A percentile compares a stretch with the other conserved stretches of the same genome.
Evolutionary conservation across 1,284 basidiomycete genomes (phyloP).

Genomic region (Meira nashicola): DNA sequence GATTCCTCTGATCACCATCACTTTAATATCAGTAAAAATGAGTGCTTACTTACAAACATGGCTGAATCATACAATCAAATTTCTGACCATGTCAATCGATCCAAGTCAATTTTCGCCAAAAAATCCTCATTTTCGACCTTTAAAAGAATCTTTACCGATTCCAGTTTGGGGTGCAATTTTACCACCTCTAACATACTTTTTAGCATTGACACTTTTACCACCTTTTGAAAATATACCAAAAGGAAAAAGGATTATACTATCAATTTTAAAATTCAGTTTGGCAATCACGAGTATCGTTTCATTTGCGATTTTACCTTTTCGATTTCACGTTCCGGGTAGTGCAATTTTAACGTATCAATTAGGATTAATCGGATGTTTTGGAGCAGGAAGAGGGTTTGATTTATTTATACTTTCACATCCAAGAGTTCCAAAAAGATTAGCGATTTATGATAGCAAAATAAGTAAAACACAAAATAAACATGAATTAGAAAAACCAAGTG

Average conservation of each 20-base stretch:
- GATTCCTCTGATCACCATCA: too few relatives aligned
- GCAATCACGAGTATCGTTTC: constrained; percentile 22
- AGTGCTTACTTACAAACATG: too few relatives aligned
- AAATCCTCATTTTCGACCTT: constrained; percentile 11
- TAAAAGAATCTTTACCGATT: constrained; percentile 12
- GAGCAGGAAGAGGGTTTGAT: constrained; percentile 26
- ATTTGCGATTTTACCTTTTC: constrained; percentile 24
- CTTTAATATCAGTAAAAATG: too few relatives aligned
- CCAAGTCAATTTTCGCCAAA: not conserved
- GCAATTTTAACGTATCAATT: constrained; percentile 34
- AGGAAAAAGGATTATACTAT: constrained; percentile 7
- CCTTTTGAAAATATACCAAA: constrained; percentile 20
- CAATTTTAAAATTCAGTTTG: constrained; percentile 8
- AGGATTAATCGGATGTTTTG: constrained; percentile 28
- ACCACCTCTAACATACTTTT: constrained; percentile 30
- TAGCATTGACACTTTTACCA: constrained; percentile 24
- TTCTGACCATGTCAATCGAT: not conserved
- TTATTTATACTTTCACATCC: constrained; percentile 33
- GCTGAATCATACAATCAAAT: too few relatives aligned
- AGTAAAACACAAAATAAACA: too few relatives aligned
- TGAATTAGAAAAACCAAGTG: not conserved
- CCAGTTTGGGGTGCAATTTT: constrained; percentile 25
- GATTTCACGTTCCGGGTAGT: constrained; percentile 27
- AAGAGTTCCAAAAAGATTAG: constrained; percentile 16
- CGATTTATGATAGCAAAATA: not conserved